A percentile compares a stretch with the other conserved stretches of the same genome.
phyloP scores from a whole-genome alignment of 768 basidiomycete genomes.

The Suillus plorans region DNA sequence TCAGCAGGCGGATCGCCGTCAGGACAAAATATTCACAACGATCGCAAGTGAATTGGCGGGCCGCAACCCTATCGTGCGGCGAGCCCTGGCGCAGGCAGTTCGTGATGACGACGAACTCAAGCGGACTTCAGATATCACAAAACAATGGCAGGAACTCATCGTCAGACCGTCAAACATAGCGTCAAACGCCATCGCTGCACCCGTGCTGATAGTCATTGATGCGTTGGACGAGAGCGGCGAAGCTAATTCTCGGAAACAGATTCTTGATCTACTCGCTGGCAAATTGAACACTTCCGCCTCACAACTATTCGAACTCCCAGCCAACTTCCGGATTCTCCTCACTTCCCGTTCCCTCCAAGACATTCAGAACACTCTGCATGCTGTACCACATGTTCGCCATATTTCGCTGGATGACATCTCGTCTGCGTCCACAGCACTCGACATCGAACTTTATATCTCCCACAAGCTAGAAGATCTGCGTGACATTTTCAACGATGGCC shows the following conservation, averaged over 20 bases:
- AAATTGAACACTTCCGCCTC: not conserved
- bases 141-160: conserved; percentile 19
- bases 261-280: conserved; percentile 13
- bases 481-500: not conserved
- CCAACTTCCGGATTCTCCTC: conserved; percentile 16
- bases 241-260: not conserved
- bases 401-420: conserved; percentile 3
- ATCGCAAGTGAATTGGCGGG: not conserved
- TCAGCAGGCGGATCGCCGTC: not conserved
- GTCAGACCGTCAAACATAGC: conserved; percentile 10
- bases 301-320: not conserved
- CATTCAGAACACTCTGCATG: conserved; percentile 9
- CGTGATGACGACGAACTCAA: not conserved
- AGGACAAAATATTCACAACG: conserved; percentile 1
- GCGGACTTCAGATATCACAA: not conserved
- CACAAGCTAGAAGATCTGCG: not conserved
- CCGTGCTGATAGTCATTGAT: conserved; percentile 26
- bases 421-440: not conserved
- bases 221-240: conserved; percentile 20
- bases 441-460: conserved; percentile 8
- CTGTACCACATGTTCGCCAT: not conserved
- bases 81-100: not conserved
- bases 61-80: not conserved
- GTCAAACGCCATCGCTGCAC: conserved; percentile 12
- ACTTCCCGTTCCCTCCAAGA: conserved; percentile 13